Percentiles rank a stretch among this genome's conserved stretches.
Evolutionary conservation across 176 grass and related monocot species (phyloP).

Genomic region (Hsuehochloa calcarea): DNA sequence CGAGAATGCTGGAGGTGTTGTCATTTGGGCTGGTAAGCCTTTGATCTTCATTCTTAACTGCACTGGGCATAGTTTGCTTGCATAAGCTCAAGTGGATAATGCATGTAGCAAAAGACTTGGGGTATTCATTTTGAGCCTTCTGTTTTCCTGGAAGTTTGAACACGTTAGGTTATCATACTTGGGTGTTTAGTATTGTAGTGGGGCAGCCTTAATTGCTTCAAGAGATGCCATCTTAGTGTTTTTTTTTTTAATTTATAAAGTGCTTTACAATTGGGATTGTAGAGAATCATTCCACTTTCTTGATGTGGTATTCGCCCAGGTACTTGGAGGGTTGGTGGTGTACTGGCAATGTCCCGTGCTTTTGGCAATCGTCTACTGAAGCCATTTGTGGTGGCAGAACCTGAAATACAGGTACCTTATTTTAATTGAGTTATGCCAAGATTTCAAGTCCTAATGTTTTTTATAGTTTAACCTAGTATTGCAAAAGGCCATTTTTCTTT

Average conservation of each 20-base stretch:
- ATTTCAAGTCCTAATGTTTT: neutral
- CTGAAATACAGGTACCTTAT: slow-evolving; percentile 77
- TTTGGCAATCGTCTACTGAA: slow-evolving; percentile 91
- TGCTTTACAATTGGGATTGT: neutral
- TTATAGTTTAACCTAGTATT: neutral
- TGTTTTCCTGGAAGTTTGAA: slow-evolving; percentile 5
- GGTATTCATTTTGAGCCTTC: slow-evolving; percentile 31
- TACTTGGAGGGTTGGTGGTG: slow-evolving; percentile 91
- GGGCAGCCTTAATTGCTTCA: neutral
- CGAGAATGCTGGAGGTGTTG: slow-evolving; percentile 83
- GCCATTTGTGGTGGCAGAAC: slow-evolving; percentile 77
- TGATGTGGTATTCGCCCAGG: slow-evolving; percentile 46
- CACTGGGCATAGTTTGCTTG: neutral
- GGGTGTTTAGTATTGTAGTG: neutral
- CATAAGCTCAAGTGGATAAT: slow-evolving; percentile 5
- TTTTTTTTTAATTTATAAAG: slow-evolving; percentile 27
- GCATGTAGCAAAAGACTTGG: neutral
- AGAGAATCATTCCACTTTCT: slow-evolving; percentile 18
- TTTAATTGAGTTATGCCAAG: slow-evolving; percentile 27
- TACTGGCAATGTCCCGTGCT: slow-evolving; percentile 92
- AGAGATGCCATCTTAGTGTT: neutral
- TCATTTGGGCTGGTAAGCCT: slow-evolving; percentile 88
- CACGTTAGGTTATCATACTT: slow-evolving; percentile 5
- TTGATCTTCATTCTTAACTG: slow-evolving; percentile 23
- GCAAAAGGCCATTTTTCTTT: neutral